Conservation (phyloP, 768 basidiomycete genomes). For the Hypsizygus marmoreus region DNA sequence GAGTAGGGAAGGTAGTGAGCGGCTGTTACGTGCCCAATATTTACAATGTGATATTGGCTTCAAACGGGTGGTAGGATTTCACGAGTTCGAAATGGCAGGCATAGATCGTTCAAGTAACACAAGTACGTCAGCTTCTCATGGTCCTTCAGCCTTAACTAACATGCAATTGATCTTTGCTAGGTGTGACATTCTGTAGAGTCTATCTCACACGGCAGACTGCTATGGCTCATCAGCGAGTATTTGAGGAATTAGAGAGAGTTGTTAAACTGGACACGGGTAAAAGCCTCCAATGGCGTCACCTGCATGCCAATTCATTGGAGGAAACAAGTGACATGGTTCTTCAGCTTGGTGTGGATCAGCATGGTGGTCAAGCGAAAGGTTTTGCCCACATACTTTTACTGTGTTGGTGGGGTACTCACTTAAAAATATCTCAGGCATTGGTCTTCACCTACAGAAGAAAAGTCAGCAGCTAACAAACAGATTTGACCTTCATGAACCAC, state of each 20-base stretch:
- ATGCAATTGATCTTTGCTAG: constrained; percentile 15
- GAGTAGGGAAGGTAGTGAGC: constrained; percentile 17
- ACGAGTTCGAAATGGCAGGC: constrained; percentile 26
- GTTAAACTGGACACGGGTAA: constrained; percentile 21
- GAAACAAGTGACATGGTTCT: constrained; percentile 17
- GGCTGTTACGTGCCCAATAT: constrained; percentile 18
- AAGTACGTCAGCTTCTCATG: constrained; percentile 12
- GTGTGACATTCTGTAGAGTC: constrained; percentile 18
- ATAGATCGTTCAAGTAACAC: constrained; percentile 18
- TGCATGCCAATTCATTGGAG: constrained; percentile 11
- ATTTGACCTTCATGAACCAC: constrained; percentile 22
- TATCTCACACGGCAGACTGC: constrained; percentile 21
- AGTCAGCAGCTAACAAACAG: constrained; percentile 1
- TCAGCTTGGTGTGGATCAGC: constrained; percentile 19
- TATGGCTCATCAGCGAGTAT: constrained; percentile 19
- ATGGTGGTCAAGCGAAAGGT: constrained; percentile 25
- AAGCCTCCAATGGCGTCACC: constrained; percentile 20
- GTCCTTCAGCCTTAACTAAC: neutral
- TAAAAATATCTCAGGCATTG: constrained; percentile 20
- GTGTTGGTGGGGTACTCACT: neutral
- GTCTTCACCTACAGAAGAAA: constrained; percentile 20
- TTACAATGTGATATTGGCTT: constrained; percentile 28
- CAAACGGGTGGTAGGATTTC: constrained; percentile 24
- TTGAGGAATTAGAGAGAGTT: constrained; percentile 20
- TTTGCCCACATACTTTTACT: constrained; percentile 2